Evolutionary conservation across 805 yeast genomes (phyloP).

Genomic region (Zygosaccharomyces rouxii): DNA sequence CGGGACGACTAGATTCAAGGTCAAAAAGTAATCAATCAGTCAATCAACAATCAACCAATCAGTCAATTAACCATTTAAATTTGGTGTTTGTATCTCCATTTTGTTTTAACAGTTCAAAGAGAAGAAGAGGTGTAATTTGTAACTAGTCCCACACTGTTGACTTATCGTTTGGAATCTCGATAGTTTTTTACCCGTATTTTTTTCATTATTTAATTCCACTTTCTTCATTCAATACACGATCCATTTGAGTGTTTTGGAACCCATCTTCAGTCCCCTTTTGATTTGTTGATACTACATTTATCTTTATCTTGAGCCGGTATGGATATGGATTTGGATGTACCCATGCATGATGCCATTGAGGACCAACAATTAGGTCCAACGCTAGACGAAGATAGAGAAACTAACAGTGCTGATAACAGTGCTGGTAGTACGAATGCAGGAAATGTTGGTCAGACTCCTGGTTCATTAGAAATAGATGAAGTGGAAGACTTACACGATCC

Average conservation of each 20-base stretch:
- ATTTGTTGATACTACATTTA: neutral
- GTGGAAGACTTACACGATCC: conserved; percentile 25
- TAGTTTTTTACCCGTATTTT: neutral
- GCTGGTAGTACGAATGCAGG: conserved; percentile 8
- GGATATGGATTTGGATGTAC: conserved; percentile 78
- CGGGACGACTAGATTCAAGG: neutral
- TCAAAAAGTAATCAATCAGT: neutral
- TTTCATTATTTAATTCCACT: neutral
- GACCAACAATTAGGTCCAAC: conserved; percentile 38
- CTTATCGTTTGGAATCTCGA: neutral
- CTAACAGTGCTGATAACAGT: neutral
- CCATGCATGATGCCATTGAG: conserved; percentile 70
- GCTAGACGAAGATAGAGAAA: conserved; percentile 27
- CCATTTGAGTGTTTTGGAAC: too few relatives aligned
- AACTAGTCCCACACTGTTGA: neutral
- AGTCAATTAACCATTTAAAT: neutral
- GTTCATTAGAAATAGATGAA: conserved; percentile 24
- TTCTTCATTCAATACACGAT: neutral
- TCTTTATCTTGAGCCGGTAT: conserved; percentile 30
- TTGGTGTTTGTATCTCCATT: too few relatives aligned
- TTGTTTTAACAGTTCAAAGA: too few relatives aligned
- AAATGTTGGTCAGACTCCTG: conserved; percentile 13
- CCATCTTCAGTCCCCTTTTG: neutral
- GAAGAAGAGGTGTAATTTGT: neutral
- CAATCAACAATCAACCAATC: neutral